Percentiles rank a stretch among this genome's conserved stretches.
Conservation (phyloP, 176 grass and related monocot species). For the Pontederia crassipes region DNA sequence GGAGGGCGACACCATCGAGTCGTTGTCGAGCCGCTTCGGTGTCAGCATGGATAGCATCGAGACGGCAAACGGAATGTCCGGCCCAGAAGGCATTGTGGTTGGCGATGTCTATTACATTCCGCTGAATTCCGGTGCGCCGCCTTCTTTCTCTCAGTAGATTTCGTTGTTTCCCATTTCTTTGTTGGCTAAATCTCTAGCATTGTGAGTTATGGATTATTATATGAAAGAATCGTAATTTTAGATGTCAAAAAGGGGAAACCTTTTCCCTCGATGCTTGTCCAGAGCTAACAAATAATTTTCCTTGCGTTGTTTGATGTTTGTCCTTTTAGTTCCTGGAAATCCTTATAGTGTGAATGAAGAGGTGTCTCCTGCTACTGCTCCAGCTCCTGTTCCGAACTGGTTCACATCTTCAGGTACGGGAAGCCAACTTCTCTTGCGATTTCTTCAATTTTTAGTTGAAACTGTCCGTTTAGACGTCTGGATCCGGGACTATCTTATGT, state of each 20-base stretch:
- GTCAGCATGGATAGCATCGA: constrained; percentile 97
- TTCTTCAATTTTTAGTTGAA: not conserved
- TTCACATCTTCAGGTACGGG: constrained; percentile 45
- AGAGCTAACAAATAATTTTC: not conserved
- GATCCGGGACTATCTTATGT: no score
- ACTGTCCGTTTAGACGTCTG: no score
- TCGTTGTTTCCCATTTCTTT: no score
- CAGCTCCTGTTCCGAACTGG: constrained; percentile 41
- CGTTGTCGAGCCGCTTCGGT: constrained; percentile 85
- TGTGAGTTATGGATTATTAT: not conserved
- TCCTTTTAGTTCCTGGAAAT: constrained; percentile 63
- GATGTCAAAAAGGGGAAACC: no score
- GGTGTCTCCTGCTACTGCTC: constrained; percentile 28
- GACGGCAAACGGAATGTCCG: constrained; percentile 71
- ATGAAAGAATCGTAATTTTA: not conserved
- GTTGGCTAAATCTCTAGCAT: not conserved
- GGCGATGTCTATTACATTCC: constrained; percentile 90
- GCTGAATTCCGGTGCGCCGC: constrained; percentile 66
- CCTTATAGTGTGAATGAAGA: constrained; percentile 21
- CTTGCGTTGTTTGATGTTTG: not conserved
- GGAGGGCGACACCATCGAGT: constrained; percentile 64
- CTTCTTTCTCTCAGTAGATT: not conserved
- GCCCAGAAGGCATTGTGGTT: constrained; percentile 35
- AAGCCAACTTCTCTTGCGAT: not conserved
- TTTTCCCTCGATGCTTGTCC: no score